Evolutionary conservation across 1,284 basidiomycete genomes (phyloP), one percentile per base, ranked within the genome.

Genomic region (Rhizoctonia solani): DNA sequence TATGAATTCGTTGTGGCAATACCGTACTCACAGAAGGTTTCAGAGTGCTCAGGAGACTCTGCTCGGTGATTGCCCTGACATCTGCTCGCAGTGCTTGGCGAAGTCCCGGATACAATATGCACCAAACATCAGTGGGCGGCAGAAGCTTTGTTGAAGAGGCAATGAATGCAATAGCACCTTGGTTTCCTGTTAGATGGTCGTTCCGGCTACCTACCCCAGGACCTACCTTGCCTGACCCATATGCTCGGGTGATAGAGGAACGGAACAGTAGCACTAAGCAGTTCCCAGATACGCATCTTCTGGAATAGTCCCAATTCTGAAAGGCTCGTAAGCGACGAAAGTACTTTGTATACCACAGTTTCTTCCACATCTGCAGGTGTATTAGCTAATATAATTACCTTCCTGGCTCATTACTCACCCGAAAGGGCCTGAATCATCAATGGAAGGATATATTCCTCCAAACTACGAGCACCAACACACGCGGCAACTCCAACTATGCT

Each of bases 201-300:
- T 19, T 54, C 9, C 29, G 4, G 11, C 16, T 6, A 6, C n/a
- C 4, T 14, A 14, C 32, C 27, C 11, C n/a, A 27, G 9, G 59
- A 68, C 79, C 69, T 65, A 90, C 94, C 91, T 82, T 98, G 93
- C 68, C 93, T 82, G 73, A 99, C 92, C 95, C 96, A 98, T n/a
- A 87, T 78, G 76, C 98, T 96, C 0, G 97, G 96, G 76, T 99
- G 97, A 72, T 93, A 96, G 42, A 99, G 79, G 74, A 98, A 95
- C 0, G 93, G 92, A 6, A 93, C 80, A 0, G 90, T 89, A 0
- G 88, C 86, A 63, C 87, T 91, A 83, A 97, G 91, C 37, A 98
- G 80, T 71, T 98, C 94, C 92, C 95, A 95, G 49, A 97, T 87
- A n/a, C 90, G 85, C 84, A 91, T 89, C 75, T 94, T 93, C 74